Evolutionary conservation across 2,329 filamentous ascomycete species (phyloP), one percentile per base, ranked within the genome.

Genomic region (Exophiala sideris): DNA sequence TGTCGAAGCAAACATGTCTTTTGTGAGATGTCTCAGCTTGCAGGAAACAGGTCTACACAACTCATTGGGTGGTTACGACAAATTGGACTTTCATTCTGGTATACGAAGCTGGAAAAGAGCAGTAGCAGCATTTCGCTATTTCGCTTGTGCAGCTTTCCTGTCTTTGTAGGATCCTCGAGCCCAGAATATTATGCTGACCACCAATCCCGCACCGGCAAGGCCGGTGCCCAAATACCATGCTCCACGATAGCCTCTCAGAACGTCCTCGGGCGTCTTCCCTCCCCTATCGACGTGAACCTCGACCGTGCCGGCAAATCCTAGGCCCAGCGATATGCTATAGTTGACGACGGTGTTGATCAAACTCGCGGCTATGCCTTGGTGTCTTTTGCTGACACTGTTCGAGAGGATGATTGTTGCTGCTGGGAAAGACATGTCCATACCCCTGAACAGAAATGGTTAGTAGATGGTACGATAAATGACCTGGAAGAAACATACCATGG

Each of bases 401-500:
- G 64, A 67, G 48, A 74, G 63, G 12, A 75, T 70, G 8, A 75
- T 62, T 1, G 70, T 72, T 1, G 66, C 71, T 5, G 73, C 71
- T 0, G 71, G 71, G 48, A 75, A 75, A 1, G 62, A 66, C 67
- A 75, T 71, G 46, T 75, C 73, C 68, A 74, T 73, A 1, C 71
- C 72, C 65, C 67, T 54, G 36, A 36, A 47, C 5, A 12, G 35
- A 16, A 38, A 18, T 18, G 35, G 35, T 38, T 10, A 38, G 35
- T 16, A 8, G 11, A 14, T 66, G 38, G 72, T n/a, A n/a, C 40
- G 10, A 44, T 44, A 7, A 44, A 4, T 12, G 24, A 86, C 81
- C 76, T 84, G 81, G 8, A 81, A 81, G 58, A 78, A 78, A 82
- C 0, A 79, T 76, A 38, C 35, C 35, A 38, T 38, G 35, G 35